phyloP scores from a whole-genome alignment of 2,329 filamentous ascomycete species.

The Ambrosiella xylebori region DNA sequence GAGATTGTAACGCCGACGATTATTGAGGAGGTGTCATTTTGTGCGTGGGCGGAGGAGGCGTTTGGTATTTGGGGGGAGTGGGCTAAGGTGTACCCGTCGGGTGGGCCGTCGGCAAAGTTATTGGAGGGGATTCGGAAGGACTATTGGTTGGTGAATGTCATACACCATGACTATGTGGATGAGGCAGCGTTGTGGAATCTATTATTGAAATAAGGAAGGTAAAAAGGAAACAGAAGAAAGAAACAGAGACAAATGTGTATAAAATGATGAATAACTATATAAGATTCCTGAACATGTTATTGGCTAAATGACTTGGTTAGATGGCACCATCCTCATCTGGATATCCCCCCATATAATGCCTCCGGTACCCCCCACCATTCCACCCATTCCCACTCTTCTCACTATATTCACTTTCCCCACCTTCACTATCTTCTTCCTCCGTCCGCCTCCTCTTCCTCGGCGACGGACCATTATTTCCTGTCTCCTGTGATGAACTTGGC shows the following conservation, averaged over 20 bases:
- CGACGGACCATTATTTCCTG: neutral
- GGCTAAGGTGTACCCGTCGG: slow-evolving; percentile 70
- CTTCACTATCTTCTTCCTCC: neutral
- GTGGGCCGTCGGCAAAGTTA: slow-evolving; percentile 52
- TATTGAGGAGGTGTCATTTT: slow-evolving; percentile 87
- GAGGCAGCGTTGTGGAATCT: slow-evolving; percentile 56
- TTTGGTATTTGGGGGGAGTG: slow-evolving; percentile 93
- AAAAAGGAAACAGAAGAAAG: neutral
- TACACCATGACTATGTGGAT: slow-evolving; percentile 63
- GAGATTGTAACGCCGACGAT: slow-evolving; percentile 95
- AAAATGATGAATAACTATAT: neutral
- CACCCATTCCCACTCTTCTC: neutral
- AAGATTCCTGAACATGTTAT: no score
- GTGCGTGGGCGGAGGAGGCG: slow-evolving; percentile 87
- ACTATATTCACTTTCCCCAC: neutral
- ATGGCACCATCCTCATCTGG: slow-evolving; percentile 9
- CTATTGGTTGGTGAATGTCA: slow-evolving; percentile 80
- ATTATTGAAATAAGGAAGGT: slow-evolving; percentile 21
- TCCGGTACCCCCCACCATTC: neutral
- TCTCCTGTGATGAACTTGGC: neutral
- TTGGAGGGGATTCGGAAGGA: slow-evolving; percentile 51
- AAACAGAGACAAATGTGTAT: neutral
- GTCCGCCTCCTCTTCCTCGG: neutral
- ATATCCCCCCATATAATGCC: neutral
- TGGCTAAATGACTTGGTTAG: neutral